phyloP scores from a whole-genome alignment of 306 rosid genomes.

The Ormosia semicastrata region DNA sequence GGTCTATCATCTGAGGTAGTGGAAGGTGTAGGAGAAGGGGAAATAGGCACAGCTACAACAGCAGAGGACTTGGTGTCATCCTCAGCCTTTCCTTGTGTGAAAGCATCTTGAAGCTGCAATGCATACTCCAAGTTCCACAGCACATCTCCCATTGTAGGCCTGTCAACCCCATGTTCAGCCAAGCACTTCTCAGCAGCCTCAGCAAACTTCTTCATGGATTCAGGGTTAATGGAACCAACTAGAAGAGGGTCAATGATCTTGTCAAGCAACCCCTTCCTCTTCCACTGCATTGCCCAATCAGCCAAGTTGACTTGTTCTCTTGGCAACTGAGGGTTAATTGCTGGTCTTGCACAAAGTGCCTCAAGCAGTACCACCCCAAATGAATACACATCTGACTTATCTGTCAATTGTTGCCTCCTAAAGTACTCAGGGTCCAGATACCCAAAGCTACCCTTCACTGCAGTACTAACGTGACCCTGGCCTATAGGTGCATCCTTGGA shows the following conservation, averaged over 20 bases:
- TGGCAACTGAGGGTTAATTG: slow-evolving; percentile 35
- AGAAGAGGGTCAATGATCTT: slow-evolving; percentile 41
- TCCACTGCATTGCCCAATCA: slow-evolving; percentile 47
- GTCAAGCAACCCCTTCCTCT: slow-evolving; percentile 39
- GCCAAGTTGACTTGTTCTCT: slow-evolving; percentile 50
- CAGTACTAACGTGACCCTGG: slow-evolving; percentile 44
- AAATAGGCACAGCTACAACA: background rate
- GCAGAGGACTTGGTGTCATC: slow-evolving; percentile 13
- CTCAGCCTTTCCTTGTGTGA: slow-evolving; percentile 23
- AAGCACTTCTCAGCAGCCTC: slow-evolving; percentile 48
- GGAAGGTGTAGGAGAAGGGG: background rate
- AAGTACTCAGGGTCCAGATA: slow-evolving; percentile 46
- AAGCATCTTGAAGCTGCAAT: slow-evolving; percentile 46
- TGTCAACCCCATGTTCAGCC: slow-evolving; percentile 40
- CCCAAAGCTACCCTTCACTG: slow-evolving; percentile 47
- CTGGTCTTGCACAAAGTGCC: slow-evolving; percentile 41
- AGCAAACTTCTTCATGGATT: slow-evolving; percentile 38
- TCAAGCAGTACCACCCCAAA: slow-evolving; percentile 46
- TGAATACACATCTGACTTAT: slow-evolving; percentile 43
- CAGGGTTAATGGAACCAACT: slow-evolving; percentile 24
- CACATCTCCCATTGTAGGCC: slow-evolving; percentile 51
- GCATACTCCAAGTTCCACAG: slow-evolving; percentile 46
- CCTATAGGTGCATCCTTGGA: slow-evolving; percentile 42
- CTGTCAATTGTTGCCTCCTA: slow-evolving; percentile 40
- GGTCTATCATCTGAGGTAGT: slow-evolving; percentile 2